Evolutionary conservation across 148 eudicot genomes (phyloP).

Genomic region (Dysphania ambrosioides): DNA sequence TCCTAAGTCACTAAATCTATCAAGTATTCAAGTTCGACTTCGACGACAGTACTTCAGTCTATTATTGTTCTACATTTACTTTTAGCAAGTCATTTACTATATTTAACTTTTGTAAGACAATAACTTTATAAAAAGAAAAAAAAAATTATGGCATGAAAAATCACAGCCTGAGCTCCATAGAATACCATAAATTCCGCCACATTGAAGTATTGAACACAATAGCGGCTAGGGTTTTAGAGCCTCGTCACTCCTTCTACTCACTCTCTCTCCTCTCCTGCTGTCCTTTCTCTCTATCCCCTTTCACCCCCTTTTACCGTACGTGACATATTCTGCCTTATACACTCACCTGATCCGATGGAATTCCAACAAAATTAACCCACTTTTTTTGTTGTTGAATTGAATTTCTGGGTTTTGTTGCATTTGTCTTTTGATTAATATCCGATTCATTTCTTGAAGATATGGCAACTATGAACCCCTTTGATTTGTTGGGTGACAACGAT

Average conservation of each 20-base stretch:
- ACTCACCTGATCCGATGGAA: slow-evolving; percentile 9
- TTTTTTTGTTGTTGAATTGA: background rate
- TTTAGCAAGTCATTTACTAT: no score
- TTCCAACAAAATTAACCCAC: background rate
- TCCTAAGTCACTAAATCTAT: no score
- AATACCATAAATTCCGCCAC: slow-evolving; percentile 19
- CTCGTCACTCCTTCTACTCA: background rate
- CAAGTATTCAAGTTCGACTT: no score
- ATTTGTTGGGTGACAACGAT: slow-evolving; percentile 68
- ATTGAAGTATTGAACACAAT: no score
- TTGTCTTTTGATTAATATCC: slow-evolving; percentile 7
- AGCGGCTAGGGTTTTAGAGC: slow-evolving; percentile 63
- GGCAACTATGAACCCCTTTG: slow-evolving; percentile 71
- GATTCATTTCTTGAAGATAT: slow-evolving; percentile 28
- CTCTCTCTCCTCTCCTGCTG: slow-evolving; percentile 9
- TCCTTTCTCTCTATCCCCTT: background rate
- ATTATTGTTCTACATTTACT: no score
- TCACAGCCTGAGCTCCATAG: background rate
- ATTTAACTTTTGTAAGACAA: no score
- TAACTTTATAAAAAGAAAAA: no score
- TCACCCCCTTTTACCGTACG: background rate
- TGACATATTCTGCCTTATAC: slow-evolving; percentile 1
- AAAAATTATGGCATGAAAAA: no score
- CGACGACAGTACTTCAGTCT: no score
- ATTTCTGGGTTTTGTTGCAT: slow-evolving; percentile 9